Conservation (phyloP, 768 basidiomycete species). For the Tylopilus balloui region DNA sequence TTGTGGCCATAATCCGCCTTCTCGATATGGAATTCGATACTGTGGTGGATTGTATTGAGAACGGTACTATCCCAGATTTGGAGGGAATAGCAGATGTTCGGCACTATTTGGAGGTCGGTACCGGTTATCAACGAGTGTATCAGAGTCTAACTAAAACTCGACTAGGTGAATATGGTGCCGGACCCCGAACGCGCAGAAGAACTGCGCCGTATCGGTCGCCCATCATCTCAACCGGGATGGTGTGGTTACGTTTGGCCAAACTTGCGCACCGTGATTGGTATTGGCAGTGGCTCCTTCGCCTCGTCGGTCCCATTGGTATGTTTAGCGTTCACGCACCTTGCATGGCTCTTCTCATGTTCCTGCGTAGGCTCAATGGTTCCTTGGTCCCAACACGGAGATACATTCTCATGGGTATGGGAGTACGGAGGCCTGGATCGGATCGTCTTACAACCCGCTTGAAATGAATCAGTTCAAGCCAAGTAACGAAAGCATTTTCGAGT, state of each 20-base stretch:
- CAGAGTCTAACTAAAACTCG: background rate
- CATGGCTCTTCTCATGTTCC: background rate
- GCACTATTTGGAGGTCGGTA: constrained; percentile 2
- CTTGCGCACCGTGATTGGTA: constrained; percentile 3
- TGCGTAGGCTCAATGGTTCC: constrained; percentile 4
- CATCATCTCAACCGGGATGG: constrained; percentile 10
- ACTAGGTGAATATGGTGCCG: background rate
- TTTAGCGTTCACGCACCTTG: background rate
- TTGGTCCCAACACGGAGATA: constrained; percentile 4
- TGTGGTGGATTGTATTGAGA: constrained; percentile 5
- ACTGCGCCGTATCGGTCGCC: constrained; percentile 11
- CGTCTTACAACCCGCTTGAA: constrained; percentile 4
- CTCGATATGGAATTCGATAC: background rate
- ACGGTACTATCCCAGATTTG: constrained; percentile 7
- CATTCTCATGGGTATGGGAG: background rate
- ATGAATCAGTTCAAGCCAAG: constrained; percentile 7
- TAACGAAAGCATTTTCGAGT: background rate
- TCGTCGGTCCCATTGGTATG: constrained; percentile 7
- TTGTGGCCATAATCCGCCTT: constrained; percentile 7
- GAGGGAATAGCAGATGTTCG: constrained; percentile 2
- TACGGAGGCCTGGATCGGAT: constrained; percentile 8
- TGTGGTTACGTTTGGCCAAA: constrained; percentile 12
- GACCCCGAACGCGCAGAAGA: constrained; percentile 9
- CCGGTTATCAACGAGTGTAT: too few relatives aligned
- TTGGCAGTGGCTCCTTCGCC: constrained; percentile 8